Evolutionary conservation across 305 asterid species (phyloP).

Genomic region (Coffea humblotiana): DNA sequence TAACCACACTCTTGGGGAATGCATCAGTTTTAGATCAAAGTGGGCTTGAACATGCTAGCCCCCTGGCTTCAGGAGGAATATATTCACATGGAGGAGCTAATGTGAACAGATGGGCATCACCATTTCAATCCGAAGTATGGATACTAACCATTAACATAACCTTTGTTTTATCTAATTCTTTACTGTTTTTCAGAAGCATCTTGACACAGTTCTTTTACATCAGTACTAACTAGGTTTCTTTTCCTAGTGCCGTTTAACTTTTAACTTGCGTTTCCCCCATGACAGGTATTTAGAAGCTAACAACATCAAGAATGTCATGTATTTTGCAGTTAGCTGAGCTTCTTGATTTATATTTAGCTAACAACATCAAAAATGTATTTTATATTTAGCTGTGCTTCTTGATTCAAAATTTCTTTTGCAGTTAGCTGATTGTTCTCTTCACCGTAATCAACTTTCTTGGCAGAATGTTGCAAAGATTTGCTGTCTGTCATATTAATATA

Average conservation of each 20-base stretch:
- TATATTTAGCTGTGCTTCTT: constrained; percentile 37
- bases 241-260: constrained; percentile 31
- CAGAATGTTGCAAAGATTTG: background rate
- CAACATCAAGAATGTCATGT: constrained; percentile 40
- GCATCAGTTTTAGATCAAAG: constrained; percentile 99
- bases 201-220: constrained; percentile 34
- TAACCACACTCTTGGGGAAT: constrained; percentile 98
- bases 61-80: constrained; percentile 98
- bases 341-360: no score
- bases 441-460: constrained; percentile 18
- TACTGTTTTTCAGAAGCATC: constrained; percentile 54
- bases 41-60: constrained; percentile 99
- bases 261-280: constrained; percentile 39
- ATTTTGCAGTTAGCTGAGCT: constrained; percentile 24
- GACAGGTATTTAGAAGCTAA: constrained; percentile 67
- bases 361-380: constrained; percentile 41
- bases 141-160: constrained; percentile 98
- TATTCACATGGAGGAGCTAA: constrained; percentile 99
- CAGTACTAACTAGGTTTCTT: constrained; percentile 43
- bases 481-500: constrained; percentile 9
- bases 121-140: constrained; percentile 99
- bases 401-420: constrained; percentile 21
- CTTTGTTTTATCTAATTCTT: constrained; percentile 66
- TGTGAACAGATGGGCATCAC: constrained; percentile 97
- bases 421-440: constrained; percentile 21